Percentiles rank a stretch among this genome's conserved stretches.
These are phyloP conservation scores for Daldinia vernicosa DNA, from an alignment of 495 filamentous ascomycete species.

Conservation along the genomic window DNA sequence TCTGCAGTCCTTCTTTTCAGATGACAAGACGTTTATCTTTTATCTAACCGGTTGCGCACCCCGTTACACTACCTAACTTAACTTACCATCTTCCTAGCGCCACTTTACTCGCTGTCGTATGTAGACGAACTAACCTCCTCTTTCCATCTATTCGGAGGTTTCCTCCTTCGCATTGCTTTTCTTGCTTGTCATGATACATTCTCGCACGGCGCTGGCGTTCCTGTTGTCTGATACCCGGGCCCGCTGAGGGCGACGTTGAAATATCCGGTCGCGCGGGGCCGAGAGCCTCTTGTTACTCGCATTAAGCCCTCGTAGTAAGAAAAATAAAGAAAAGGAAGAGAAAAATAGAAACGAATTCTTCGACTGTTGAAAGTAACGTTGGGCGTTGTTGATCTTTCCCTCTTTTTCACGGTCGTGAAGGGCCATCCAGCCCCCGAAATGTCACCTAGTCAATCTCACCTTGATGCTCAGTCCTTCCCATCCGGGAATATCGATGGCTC, in stretches of 20 bases:
- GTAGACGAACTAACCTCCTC: slow-evolving; percentile 17
- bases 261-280: slow-evolving; percentile 42
- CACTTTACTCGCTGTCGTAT: slow-evolving; percentile 21
- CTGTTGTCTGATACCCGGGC: slow-evolving; percentile 42
- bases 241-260: slow-evolving; percentile 40
- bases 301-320: slow-evolving; percentile 12
- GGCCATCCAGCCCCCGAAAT: slow-evolving; percentile 38
- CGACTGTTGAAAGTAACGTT: slow-evolving; percentile 31
- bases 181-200: slow-evolving; percentile 45
- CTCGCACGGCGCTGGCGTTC: slow-evolving; percentile 31
- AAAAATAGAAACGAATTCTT: slow-evolving; percentile 1
- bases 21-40: slow-evolving; percentile 43
- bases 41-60: slow-evolving; percentile 42
- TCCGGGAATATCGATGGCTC: slow-evolving; percentile 43
- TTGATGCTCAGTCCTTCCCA: slow-evolving; percentile 44
- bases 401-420: slow-evolving; percentile 26
- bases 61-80: slow-evolving; percentile 38
- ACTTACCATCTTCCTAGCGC: slow-evolving; percentile 18
- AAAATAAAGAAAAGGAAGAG: background rate
- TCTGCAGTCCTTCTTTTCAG: slow-evolving; percentile 16
- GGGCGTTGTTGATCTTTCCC: slow-evolving; percentile 42
- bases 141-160: slow-evolving; percentile 15
- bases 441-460: slow-evolving; percentile 47
- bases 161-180: slow-evolving; percentile 18
- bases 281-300: slow-evolving; percentile 19